phyloP scores from a whole-genome alignment of 2,329 filamentous ascomycete genomes.

The Aplosporella prunicola region DNA sequence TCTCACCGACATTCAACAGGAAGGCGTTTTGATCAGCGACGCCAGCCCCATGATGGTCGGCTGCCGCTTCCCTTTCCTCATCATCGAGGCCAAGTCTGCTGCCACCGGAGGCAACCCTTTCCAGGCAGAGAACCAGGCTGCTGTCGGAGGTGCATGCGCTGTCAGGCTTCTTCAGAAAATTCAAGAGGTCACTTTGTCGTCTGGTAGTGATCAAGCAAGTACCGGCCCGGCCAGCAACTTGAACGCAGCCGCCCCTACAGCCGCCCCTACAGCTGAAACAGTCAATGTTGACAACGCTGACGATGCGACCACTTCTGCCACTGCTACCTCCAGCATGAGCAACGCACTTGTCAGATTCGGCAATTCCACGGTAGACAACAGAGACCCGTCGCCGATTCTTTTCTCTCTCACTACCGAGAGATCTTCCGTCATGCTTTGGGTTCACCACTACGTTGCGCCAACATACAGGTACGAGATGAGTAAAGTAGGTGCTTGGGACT shows the following conservation, averaged over 20 bases:
- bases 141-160: neutral
- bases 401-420: neutral
- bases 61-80: neutral
- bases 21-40: too few relatives aligned
- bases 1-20: too few relatives aligned
- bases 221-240: neutral
- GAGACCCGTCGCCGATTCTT: neutral
- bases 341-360: too few relatives aligned
- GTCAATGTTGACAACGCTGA: neutral
- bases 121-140: slow-evolving; percentile 3
- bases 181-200: too few relatives aligned
- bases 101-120: neutral
- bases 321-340: neutral
- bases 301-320: neutral
- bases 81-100: slow-evolving; percentile 1
- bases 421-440: neutral
- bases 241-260: too few relatives aligned
- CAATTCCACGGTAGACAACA: too few relatives aligned
- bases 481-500: neutral
- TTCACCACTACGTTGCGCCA: neutral
- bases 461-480: neutral
- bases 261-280: too few relatives aligned
- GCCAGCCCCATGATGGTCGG: neutral
- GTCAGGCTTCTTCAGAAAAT: neutral
- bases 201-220: too few relatives aligned